Percentiles rank a stretch among this genome's conserved stretches.
phyloP scores from a whole-genome alignment of 192 early-diverging fungal species.

The Radiomyces spectabilis region DNA sequence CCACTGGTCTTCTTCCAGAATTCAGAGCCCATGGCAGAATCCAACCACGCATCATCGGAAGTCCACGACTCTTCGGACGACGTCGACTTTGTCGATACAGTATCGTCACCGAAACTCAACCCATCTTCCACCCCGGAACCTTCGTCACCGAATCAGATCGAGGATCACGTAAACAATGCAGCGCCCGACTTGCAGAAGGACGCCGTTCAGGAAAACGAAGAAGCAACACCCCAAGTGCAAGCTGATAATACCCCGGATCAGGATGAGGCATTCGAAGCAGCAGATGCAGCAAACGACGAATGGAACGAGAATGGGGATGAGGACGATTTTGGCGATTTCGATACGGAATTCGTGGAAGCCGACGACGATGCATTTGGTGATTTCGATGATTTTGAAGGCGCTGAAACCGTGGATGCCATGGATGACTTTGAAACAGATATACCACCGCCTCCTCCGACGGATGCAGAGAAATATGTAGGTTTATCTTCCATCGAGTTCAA shows the following conservation, averaged over 20 bases:
- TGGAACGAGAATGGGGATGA: conserved; percentile 1
- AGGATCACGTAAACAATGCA: no score
- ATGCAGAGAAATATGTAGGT: background rate
- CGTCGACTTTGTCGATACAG: no score
- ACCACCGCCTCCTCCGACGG: background rate
- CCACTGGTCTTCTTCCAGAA: no score
- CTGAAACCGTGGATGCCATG: background rate
- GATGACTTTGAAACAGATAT: background rate
- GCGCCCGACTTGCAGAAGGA: no score
- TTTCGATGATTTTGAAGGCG: conserved; percentile 25
- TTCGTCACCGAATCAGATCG: no score
- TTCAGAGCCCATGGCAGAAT: no score
- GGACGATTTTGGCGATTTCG: conserved; percentile 17
- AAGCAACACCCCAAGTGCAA: background rate
- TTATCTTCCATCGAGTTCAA: background rate
- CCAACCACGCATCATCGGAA: no score
- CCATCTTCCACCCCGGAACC: no score
- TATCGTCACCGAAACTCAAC: no score
- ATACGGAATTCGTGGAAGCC: background rate
- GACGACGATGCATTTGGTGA: conserved; percentile 29
- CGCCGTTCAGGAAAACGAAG: no score
- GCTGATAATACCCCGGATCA: background rate
- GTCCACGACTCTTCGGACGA: no score
- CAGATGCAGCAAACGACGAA: background rate
- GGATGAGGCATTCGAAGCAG: background rate